These are phyloP conservation scores for Ballota nigra DNA, from an alignment of 257 asterid species.

Conservation along the genomic window DNA sequence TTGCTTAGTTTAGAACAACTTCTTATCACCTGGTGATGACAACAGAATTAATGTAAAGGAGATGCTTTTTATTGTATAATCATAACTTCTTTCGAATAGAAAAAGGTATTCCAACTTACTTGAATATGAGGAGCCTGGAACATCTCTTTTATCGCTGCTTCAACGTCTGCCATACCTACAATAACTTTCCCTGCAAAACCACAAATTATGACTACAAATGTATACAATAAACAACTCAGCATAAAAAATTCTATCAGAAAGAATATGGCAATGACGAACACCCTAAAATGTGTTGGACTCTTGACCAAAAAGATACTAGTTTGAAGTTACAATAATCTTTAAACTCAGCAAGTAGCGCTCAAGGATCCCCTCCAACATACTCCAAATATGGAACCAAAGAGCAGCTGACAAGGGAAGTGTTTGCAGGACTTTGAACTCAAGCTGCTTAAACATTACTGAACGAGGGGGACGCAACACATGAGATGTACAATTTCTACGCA, in stretches of 20 bases:
- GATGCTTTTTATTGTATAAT: not conserved
- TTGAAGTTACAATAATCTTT: not conserved
- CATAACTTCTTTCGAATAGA: constrained; percentile 2
- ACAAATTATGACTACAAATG: constrained; percentile 6
- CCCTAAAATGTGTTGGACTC: not conserved
- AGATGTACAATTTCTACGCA: not conserved
- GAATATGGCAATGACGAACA: not conserved
- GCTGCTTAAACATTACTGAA: not conserved
- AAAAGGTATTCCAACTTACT: constrained; percentile 44
- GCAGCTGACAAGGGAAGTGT: not conserved
- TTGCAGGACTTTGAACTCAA: not conserved
- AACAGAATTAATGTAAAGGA: constrained; percentile 1
- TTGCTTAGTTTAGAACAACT: constrained; percentile 70
- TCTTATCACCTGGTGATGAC: constrained; percentile 67
- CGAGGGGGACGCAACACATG: not conserved
- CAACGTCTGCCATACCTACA: constrained; percentile 79
- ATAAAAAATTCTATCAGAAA: not conserved
- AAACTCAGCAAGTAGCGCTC: not conserved
- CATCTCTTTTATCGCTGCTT: constrained; percentile 92
- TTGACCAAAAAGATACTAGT: not conserved
- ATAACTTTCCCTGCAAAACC: constrained; percentile 51
- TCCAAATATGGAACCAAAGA: constrained; percentile 1
- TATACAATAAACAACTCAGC: not conserved
- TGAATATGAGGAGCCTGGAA: constrained; percentile 99
- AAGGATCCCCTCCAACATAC: constrained; percentile 9